Base-by-base conservation (phyloP, 2,329 filamentous ascomycete species). In the Aspergillus aculeatinus region DNA sequence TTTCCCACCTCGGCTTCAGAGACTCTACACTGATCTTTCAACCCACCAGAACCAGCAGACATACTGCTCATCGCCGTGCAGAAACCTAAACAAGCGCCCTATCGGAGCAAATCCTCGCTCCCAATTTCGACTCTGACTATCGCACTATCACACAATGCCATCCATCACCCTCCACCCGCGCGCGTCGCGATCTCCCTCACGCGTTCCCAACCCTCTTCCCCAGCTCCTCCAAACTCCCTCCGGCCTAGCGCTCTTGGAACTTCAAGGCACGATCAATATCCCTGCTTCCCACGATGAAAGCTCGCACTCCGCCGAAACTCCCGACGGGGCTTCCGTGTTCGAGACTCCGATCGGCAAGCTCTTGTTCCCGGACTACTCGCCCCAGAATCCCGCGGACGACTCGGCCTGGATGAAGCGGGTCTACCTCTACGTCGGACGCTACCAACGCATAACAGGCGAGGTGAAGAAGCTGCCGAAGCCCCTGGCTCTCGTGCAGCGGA, bases 201-300 rank as follows among this genome's bases (percentile, higher is more conserved):
- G 53, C 53, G 53, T 55, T 11, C 19, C 63, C 61, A 86, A 85
- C 67, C 87, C 90, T 4, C 85, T 98, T 4, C 95, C 95, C 1
- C 76, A 84, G n/a, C 82, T 96, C 63, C 85, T 98, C 16, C 90
- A 93, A 68, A 97, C 94, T 0, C 95, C 95, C 0, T 88, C 90
- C 0, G 95, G 95, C 54, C 85, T 97, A 47, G 94, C 94, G 19
- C 82, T 99, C 50, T 82, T 99, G 59, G 95, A 98, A 78, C 85
- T 99, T 14, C 95, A 99, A 80, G 95, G 93, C 62, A 91, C 87
- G 14, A 88, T 99, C 77, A 94, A 96, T 75, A 81, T 92, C 1
- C 88, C 91, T 23, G 23, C 23, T 7, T 64, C 77, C 2, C 66
- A 73, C 31, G 68, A 65, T n/a, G 62, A 70, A 19, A 1, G 16